A percentile compares a stretch with the other conserved stretches of the same genome.
These are phyloP conservation scores for Fomitopsis pulvina DNA, from an alignment of 768 basidiomycete species.

Conservation along the genomic window DNA sequence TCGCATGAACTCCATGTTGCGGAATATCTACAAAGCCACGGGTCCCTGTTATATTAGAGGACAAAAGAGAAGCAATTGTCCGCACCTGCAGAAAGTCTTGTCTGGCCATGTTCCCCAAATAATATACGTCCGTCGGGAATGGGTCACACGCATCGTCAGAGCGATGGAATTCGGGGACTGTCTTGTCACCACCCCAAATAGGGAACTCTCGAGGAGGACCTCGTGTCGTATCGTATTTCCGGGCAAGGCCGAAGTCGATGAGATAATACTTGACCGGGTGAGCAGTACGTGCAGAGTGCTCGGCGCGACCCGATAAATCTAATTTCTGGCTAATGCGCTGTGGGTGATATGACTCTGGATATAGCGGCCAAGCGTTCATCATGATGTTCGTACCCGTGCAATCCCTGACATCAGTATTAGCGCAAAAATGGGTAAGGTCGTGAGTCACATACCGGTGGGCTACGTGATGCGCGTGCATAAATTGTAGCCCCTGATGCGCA, in stretches of 20 bases:
- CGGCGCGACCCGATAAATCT: background rate
- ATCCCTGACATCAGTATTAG: constrained; percentile 1
- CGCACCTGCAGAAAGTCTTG: constrained; percentile 8
- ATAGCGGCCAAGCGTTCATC: constrained; percentile 7
- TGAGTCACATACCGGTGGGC: constrained; percentile 1
- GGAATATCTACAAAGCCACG: constrained; percentile 24
- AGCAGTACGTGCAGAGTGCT: background rate
- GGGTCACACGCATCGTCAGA: constrained; percentile 12
- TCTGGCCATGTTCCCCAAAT: constrained; percentile 14
- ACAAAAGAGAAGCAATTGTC: background rate
- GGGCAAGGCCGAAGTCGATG: constrained; percentile 33
- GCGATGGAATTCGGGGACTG: constrained; percentile 26
- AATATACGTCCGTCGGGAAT: constrained; percentile 17
- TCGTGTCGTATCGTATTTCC: constrained; percentile 21
- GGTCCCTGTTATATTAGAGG: constrained; percentile 15
- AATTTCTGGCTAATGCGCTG: background rate
- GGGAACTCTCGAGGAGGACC: constrained; percentile 21
- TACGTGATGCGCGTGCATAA: constrained; percentile 4
- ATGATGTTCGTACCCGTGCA: constrained; percentile 4
- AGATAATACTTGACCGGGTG: constrained; percentile 22
- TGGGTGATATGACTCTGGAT: constrained; percentile 7
- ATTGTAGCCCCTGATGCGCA: constrained; percentile 2
- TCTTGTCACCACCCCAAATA: constrained; percentile 34
- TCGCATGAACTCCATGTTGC: constrained; percentile 20
- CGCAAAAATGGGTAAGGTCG: background rate